Conservation (phyloP, 768 basidiomycete genomes). For the Dictyophora rubrovolvata region DNA sequence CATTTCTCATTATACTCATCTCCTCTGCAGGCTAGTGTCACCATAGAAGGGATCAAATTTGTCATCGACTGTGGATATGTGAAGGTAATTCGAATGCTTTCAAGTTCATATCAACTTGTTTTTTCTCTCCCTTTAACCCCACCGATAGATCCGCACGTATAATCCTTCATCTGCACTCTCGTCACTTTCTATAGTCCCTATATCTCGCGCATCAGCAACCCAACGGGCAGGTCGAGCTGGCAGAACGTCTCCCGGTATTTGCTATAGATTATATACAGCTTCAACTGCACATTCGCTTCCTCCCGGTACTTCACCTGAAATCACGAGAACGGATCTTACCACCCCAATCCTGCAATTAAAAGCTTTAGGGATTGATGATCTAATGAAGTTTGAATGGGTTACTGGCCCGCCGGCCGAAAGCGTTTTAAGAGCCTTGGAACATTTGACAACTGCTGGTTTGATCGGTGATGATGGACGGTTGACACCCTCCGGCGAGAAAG, state of each 20-base stretch:
- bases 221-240: conserved; percentile 95
- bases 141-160: conserved; percentile 69
- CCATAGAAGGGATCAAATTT: conserved; percentile 90
- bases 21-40: conserved; percentile 71
- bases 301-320: conserved; percentile 74
- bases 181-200: conserved; percentile 72
- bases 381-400: conserved; percentile 96
- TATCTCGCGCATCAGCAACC: conserved; percentile 80
- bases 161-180: conserved; percentile 82
- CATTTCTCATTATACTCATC: not conserved
- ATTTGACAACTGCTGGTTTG: conserved; percentile 71
- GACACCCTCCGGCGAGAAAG: conserved; percentile 68
- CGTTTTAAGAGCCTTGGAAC: conserved; percentile 78
- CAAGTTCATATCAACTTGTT: too few species aligned
- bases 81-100: conserved; percentile 48
- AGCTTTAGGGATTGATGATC: conserved; percentile 86
- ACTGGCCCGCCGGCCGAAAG: conserved; percentile 79
- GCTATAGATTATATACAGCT: conserved; percentile 81
- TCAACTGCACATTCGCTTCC: conserved; percentile 51
- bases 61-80: conserved; percentile 94
- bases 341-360: conserved; percentile 91
- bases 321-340: conserved; percentile 83
- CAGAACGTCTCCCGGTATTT: conserved; percentile 83
- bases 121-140: not conserved
- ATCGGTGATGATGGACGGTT: conserved; percentile 73